Evolutionary conservation across 2,329 filamentous ascomycete genomes (phyloP), one percentile per base, ranked within the genome.

Genomic region (Cercospora sp.): DNA sequence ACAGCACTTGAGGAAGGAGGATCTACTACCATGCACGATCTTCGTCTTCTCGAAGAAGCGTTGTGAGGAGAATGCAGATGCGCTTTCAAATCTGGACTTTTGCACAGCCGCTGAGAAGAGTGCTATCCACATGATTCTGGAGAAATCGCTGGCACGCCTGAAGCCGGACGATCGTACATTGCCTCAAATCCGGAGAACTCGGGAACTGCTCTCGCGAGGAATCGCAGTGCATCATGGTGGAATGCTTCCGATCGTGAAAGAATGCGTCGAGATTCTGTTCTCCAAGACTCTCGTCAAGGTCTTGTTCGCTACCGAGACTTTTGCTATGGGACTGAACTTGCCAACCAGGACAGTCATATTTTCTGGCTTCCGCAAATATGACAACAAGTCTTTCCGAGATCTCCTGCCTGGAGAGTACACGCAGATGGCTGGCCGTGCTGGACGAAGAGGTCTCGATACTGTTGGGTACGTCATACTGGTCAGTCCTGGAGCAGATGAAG

Each of bases 21-120:
- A 88, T 60, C 85, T 99, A 3, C 86, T 99, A 3, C 95, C 95
- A 0, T 93, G 91, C 8, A 98, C 94, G 78, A 96, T 99, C 72
- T 99, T 99, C 77, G 94, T 99, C 65, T 99, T 99, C 80, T 99
- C 95, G 2, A 99, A 98, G 82, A 97, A 95, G 80, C 86, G 95
- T 63, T 98, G 95, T 75, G 95, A 99, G 79, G 93, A 98, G 77
- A 99, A 98, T 78, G 95, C 95, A 0, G 93, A 97, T 77, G 94
- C 95, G 0, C 84, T 99, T 23, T 94, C 92, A 69, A 98, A 97
- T 76, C 90, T 97, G 72, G 95, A 99, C 77, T 98, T 96, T 76
- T 96, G 91, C 77, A 97, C 91, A 5, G 93, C 94, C 0, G 87
- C 90, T 3, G 95, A 99, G 81, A 98, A 97, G 85, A 99, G 95